These are phyloP conservation scores for Fusarium sp. DNA, from an alignment of 2,329 filamentous ascomycete species.

Conservation along the genomic window DNA sequence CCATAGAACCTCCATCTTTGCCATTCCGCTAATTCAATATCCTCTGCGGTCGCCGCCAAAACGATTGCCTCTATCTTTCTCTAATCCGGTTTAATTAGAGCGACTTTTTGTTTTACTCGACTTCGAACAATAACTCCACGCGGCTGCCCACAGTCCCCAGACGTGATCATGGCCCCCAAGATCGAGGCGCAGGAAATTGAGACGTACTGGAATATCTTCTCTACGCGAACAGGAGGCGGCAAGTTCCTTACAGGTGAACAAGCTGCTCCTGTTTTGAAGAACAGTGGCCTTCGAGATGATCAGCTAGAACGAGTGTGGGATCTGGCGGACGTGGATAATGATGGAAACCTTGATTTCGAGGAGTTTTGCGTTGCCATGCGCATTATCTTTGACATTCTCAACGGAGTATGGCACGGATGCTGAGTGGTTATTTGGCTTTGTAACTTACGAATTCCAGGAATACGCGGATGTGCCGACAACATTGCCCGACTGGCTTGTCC, in stretches of 20 bases:
- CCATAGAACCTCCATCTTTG: conserved; percentile 15
- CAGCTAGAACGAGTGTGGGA: conserved; percentile 99
- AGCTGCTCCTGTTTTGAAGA: conserved; percentile 70
- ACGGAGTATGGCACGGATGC: conserved; percentile 70
- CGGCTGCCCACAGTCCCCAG: conserved; percentile 8
- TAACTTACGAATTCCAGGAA: conserved; percentile 65
- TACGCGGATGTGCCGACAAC: conserved; percentile 85
- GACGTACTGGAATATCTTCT: conserved; percentile 73
- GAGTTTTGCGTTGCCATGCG: conserved; percentile 99
- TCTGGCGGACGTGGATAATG: conserved; percentile 94
- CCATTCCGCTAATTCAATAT: conserved; percentile 11
- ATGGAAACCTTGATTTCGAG: conserved; percentile 98
- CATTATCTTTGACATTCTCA: conserved; percentile 95
- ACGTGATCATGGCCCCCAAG: conserved; percentile 63
- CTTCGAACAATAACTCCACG: background rate
- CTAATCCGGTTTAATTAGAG: background rate
- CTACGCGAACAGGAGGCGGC: conserved; percentile 66
- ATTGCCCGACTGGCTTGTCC: conserved; percentile 95
- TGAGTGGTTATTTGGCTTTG: background rate
- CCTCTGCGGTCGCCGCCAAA: conserved; percentile 25
- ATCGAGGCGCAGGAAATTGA: conserved; percentile 71
- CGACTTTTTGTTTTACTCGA: background rate
- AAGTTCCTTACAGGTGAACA: conserved; percentile 69
- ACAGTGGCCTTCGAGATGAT: conserved; percentile 69
- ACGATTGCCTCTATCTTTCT: conserved; percentile 12